Percentiles rank a stretch among this genome's conserved stretches.
phyloP scores from a whole-genome alignment of 441 rosid genomes.

The Cnidoscolus chayamansa region DNA sequence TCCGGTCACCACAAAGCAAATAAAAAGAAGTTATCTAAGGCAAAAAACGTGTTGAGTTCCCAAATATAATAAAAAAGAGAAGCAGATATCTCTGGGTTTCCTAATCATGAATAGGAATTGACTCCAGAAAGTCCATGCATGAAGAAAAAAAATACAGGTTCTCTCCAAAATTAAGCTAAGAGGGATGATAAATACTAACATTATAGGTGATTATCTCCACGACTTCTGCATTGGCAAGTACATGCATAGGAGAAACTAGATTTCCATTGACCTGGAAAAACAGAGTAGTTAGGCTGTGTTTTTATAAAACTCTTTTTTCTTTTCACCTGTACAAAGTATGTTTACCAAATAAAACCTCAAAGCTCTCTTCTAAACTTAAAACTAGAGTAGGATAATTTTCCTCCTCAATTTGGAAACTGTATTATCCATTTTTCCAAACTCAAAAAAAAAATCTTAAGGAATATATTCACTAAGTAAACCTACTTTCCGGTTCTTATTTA shows the following conservation, averaged over 20 bases:
- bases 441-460: not conserved
- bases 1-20: not conserved
- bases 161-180: not conserved
- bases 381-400: not conserved
- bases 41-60: not conserved
- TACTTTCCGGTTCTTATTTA: not conserved
- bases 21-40: not conserved
- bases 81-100: not conserved
- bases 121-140: not conserved
- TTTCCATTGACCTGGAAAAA: conserved; percentile 85
- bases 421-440: not conserved
- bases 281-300: not conserved
- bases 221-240: conserved; percentile 93
- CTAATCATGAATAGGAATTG: not conserved
- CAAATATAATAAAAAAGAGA: not conserved
- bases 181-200: conserved; percentile 48
- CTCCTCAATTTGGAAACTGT: conserved; percentile 7
- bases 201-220: conserved; percentile 91
- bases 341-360: not conserved
- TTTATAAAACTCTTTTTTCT: too few species aligned
- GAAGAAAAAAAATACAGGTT: not conserved
- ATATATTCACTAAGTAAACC: not conserved
- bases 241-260: conserved; percentile 76
- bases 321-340: not conserved
- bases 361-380: not conserved